Evolutionary conservation across 2,329 filamentous ascomycete genomes (phyloP).

Genomic region (Cladosporium sp.): DNA sequence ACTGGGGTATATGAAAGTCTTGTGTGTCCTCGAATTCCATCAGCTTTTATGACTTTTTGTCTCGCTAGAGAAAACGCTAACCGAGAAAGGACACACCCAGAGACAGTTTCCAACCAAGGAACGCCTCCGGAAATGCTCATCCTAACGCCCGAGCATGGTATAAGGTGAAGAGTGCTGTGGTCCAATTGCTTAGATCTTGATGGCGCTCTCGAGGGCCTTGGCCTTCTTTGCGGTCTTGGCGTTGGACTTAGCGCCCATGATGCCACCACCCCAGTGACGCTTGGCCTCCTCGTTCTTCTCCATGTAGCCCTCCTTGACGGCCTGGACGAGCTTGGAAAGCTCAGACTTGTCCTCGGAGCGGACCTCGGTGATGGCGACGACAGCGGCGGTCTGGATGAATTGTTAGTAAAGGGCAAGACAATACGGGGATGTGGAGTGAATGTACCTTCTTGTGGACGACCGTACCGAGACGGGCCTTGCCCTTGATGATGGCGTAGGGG

Average conservation of each 20-base stretch:
- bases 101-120: constrained; percentile 20
- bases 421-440: background rate
- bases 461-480: constrained; percentile 97
- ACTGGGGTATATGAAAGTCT: constrained; percentile 22
- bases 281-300: constrained; percentile 92
- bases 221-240: constrained; percentile 79
- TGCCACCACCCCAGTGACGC: constrained; percentile 98
- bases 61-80: constrained; percentile 21
- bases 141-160: constrained; percentile 22
- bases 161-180: constrained; percentile 8
- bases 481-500: constrained; percentile 98
- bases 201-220: constrained; percentile 89
- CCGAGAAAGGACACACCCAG: constrained; percentile 22
- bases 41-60: constrained; percentile 22
- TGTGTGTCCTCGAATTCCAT: constrained; percentile 22
- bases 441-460: constrained; percentile 98
- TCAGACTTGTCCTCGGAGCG: constrained; percentile 98
- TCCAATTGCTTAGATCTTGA: constrained; percentile 79
- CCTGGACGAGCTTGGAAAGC: constrained; percentile 92
- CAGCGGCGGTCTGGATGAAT: constrained; percentile 81
- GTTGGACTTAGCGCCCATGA: constrained; percentile 96
- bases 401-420: constrained; percentile 28
- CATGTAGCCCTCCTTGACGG: constrained; percentile 97
- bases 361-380: constrained; percentile 93
- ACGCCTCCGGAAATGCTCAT: constrained; percentile 22